Conservation (phyloP, 2,329 filamentous ascomycete species). For the Colletotrichum limetticola region DNA sequence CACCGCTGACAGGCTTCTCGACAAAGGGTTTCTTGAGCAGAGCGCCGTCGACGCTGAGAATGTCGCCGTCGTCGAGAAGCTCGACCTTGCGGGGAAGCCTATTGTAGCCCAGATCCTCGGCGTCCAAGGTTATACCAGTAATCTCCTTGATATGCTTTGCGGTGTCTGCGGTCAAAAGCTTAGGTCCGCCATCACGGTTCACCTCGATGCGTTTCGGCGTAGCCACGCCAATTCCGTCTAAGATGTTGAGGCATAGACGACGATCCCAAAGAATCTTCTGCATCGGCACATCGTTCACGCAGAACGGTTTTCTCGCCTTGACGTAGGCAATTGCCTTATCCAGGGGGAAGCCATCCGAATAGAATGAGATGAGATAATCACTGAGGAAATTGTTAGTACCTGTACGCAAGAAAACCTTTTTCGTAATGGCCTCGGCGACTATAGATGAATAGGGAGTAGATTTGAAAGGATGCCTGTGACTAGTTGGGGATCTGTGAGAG, state of each 20-base stretch:
- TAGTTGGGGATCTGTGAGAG: background rate
- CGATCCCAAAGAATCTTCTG: slow-evolving; percentile 98
- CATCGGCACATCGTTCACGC: slow-evolving; percentile 97
- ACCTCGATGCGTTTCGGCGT: slow-evolving; percentile 91
- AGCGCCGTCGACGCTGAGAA: slow-evolving; percentile 86
- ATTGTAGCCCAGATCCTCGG: slow-evolving; percentile 67
- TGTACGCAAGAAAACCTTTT: slow-evolving; percentile 10
- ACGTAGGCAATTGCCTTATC: slow-evolving; percentile 98
- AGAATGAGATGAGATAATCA: slow-evolving; percentile 98
- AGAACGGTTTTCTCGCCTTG: slow-evolving; percentile 92
- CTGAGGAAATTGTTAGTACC: slow-evolving; percentile 44
- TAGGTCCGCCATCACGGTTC: slow-evolving; percentile 90
- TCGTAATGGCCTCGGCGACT: background rate
- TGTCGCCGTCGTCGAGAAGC: slow-evolving; percentile 89
- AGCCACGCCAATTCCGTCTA: slow-evolving; percentile 90
- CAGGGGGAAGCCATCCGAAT: slow-evolving; percentile 95
- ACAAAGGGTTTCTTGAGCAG: slow-evolving; percentile 93
- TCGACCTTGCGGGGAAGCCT: slow-evolving; percentile 75
- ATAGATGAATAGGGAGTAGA: background rate
- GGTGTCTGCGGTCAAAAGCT: slow-evolving; percentile 80
- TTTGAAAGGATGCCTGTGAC: background rate
- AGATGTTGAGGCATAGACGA: slow-evolving; percentile 84
- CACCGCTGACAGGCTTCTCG: slow-evolving; percentile 97
- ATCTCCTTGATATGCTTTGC: slow-evolving; percentile 82
- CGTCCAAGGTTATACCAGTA: slow-evolving; percentile 79